A percentile compares a stretch with the other conserved stretches of the same genome.
phyloP scores from a whole-genome alignment of 768 basidiomycete genomes.

The Sporobolomyces pararoseus region DNA sequence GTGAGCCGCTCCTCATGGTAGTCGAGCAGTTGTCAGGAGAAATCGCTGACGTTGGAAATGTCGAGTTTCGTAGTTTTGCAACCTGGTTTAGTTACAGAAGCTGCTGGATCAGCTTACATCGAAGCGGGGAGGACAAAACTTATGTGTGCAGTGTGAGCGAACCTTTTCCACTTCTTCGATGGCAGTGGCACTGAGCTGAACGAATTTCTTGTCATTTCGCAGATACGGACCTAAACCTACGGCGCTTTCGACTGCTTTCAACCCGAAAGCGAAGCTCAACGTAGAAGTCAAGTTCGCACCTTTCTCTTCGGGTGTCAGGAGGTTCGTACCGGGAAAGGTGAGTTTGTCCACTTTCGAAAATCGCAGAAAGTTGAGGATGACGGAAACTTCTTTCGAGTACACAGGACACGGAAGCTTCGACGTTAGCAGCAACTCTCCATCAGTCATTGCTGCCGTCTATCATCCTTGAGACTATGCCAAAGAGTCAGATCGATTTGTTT shows the following conservation, averaged over 20 bases:
- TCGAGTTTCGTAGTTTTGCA: conserved; percentile 63
- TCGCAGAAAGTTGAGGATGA: background rate
- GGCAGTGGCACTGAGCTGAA: background rate
- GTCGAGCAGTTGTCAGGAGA: too few species aligned
- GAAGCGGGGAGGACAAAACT: conserved; percentile 88
- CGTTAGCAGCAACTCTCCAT: conserved; percentile 74
- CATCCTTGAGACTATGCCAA: conserved; percentile 84
- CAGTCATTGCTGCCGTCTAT: conserved; percentile 81
- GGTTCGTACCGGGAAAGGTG: conserved; percentile 76
- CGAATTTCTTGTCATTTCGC: background rate
- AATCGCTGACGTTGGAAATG: background rate
- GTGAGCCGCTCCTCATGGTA: too few species aligned
- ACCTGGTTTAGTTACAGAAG: conserved; percentile 83
- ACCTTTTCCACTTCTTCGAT: background rate
- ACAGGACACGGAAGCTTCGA: conserved; percentile 90
- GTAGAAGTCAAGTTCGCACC: conserved; percentile 97
- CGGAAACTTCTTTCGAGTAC: background rate
- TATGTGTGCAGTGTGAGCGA: conserved; percentile 85
- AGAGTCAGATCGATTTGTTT: conserved; percentile 87
- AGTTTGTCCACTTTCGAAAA: conserved; percentile 44
- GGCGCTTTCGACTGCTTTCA: conserved; percentile 50
- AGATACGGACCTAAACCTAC: conserved; percentile 64
- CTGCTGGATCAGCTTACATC: conserved; percentile 94
- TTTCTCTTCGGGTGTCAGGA: conserved; percentile 72
- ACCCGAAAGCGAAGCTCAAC: conserved; percentile 74